Evolutionary conservation across 495 filamentous ascomycete genomes (phyloP), one percentile per base, ranked within the genome.

Genomic region (Xylaria castorea): DNA sequence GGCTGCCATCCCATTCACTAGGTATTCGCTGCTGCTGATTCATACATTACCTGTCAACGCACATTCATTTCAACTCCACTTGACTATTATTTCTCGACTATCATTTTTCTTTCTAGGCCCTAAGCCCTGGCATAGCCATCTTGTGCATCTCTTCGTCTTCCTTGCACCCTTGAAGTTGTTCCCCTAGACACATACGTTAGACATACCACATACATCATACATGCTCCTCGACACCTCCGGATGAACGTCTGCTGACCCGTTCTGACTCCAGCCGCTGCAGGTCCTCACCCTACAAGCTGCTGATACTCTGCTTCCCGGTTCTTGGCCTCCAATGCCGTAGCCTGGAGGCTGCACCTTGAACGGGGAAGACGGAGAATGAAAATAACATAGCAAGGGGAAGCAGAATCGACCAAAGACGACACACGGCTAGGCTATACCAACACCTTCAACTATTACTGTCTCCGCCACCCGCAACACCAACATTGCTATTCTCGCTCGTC

Each of bases 261-360:
- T 58, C 53, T 64, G 40, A 65, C 63, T 61, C 42, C 51, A 72
- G 63, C 70, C 30, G 62, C 63, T 40, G 50, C 70, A 72, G 51
- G 53, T 67, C 53, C 70, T 51, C 27, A n/a, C 63, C 42, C 40
- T 72, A 66, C 51, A 27, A 36, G 50, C 40, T 11, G 32, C 69
- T 65, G 53, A 67, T 50, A 50, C 63, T 53, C 53, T 67, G 36
- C 53, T 50, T 22, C 34, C 44, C 27, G 30, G 34, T 64, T 57
- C 44, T 50, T 42, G 70, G 70, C 70, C 51, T 42, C 70, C 62
- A 42, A 72, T 72, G 70, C 70, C 63, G 63, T 72, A 72, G 70
- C 62, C 70, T 67, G 51, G 70, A 66, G 62, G 63, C 48, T 61
- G 63, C 70, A 67, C 16, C 60, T 72, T 72, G 70, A 53, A 66